Evolutionary conservation across 495 filamentous ascomycete genomes (phyloP), one percentile per base, ranked within the genome.

Genomic region (Penicillium diatomitis): DNA sequence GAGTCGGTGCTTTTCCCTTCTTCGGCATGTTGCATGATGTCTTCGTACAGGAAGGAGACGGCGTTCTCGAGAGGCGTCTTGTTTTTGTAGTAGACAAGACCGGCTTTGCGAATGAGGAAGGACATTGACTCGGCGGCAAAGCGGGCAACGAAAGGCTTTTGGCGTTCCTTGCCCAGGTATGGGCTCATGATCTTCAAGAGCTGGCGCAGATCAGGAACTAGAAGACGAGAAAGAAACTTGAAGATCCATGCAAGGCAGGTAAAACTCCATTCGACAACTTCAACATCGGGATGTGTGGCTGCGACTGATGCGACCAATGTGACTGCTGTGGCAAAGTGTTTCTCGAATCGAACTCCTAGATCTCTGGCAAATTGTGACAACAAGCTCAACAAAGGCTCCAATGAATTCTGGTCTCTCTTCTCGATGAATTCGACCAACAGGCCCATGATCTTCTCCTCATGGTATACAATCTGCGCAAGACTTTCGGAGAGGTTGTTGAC

Each of bases 201-300:
- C 29, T 91, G 87, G 53, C 88, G 75, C 45, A 97, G 69, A 60
- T 99, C 87, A 4, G 88, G 84, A 0, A 88, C 85, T 27, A 99
- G 61, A 6, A 96, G 74, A 39, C 86, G 79, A 3, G 89, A 91
- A 12, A 99, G 78, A 56, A 95, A 97, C 61, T 97, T 99, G 78
- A 97, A 94, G 11, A 96, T 78, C 79, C 94, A 96, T 52, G 92
- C 88, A 9, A 99, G 76, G 57, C 88, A 90, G 40, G 81, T 88
- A 63, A 99, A 97, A 48, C 88, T 90, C 94, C 92, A 97, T 70
- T 99, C 90, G 34, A 94, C 84, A 10, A 88, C 87, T 53, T 91
- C 88, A 32, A 87, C 76, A 53, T 82, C 79, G 2, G 68, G 51
- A 56, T 86, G 77, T 42, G 74, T 79, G 27, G 79, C 79, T 33